phyloP scores from a whole-genome alignment of 2,329 filamentous ascomycete genomes.

The Periconia sp. region DNA sequence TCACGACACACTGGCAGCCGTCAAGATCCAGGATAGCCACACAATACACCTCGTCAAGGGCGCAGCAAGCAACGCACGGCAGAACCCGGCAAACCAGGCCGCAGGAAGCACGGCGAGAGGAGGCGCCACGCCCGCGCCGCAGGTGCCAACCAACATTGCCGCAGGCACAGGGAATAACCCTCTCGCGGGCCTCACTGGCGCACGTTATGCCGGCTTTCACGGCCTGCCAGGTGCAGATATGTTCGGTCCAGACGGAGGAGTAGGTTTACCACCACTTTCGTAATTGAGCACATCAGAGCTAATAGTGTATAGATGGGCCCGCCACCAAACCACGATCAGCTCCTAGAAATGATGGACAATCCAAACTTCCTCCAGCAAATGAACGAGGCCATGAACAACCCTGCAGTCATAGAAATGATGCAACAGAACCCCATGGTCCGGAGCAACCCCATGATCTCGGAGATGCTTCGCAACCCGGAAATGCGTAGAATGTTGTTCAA shows the following conservation, averaged over 20 bases:
- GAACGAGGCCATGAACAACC: constrained; percentile 95
- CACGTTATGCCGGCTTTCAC: constrained; percentile 89
- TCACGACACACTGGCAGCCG: constrained; percentile 79
- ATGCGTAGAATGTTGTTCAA: constrained; percentile 94
- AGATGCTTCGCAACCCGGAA: constrained; percentile 86
- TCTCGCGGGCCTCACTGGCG: constrained; percentile 87
- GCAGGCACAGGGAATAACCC: constrained; percentile 83
- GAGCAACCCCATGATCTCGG: constrained; percentile 84
- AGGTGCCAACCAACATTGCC: constrained; percentile 78
- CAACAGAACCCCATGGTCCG: constrained; percentile 70
- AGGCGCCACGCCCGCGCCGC: constrained; percentile 60
- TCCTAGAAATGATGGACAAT: constrained; percentile 85
- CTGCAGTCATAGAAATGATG: constrained; percentile 88
- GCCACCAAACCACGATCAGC: constrained; percentile 78
- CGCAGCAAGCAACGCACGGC: constrained; percentile 81
- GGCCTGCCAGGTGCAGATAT: constrained; percentile 85
- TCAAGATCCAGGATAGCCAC: constrained; percentile 96
- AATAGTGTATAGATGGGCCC: constrained; percentile 78
- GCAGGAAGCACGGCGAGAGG: constrained; percentile 37
- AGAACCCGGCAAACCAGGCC: constrained; percentile 60
- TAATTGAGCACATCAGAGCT: constrained; percentile 14
- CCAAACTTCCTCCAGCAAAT: constrained; percentile 85
- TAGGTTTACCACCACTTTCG: constrained; percentile 59
- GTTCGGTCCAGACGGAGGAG: constrained; percentile 93
- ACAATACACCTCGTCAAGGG: constrained; percentile 97